Evolutionary conservation across 768 basidiomycete genomes (phyloP).

Genomic region (Leucosporidium scottii): DNA sequence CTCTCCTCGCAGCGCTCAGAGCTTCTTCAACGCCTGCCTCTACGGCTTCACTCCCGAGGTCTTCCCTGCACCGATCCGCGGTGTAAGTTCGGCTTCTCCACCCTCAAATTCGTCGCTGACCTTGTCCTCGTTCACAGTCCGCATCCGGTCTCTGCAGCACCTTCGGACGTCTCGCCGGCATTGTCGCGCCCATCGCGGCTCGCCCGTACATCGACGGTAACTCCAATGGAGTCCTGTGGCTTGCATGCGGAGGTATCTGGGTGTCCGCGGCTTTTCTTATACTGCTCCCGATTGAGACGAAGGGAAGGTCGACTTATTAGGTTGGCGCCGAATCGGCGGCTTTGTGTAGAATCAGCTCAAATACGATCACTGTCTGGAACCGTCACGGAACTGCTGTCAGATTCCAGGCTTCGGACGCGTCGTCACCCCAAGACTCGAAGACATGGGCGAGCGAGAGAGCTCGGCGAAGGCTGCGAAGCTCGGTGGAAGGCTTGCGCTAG

Average conservation of each 20-base stretch:
- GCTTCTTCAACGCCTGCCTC: background rate
- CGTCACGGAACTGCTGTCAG: no score
- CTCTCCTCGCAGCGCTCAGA: background rate
- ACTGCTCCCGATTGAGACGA: background rate
- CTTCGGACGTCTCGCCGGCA: background rate
- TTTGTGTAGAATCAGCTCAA: no score
- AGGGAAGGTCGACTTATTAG: background rate
- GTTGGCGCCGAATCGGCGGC: no score
- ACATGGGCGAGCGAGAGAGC: no score
- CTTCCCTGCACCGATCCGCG: slow-evolving; percentile 1
- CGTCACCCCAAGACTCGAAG: no score
- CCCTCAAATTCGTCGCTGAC: background rate
- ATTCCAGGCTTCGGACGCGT: no score
- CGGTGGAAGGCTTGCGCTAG: no score
- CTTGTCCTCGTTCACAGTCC: background rate
- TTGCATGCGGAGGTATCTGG: background rate
- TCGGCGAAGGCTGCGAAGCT: no score
- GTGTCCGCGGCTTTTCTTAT: background rate
- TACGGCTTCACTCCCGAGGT: slow-evolving; percentile 6
- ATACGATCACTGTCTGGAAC: no score
- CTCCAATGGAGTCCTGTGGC: background rate
- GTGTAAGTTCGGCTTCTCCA: background rate
- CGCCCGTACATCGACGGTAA: slow-evolving; percentile 5
- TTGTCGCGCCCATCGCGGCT: slow-evolving; percentile 1
- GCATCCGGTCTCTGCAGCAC: background rate